Base-by-base conservation (phyloP, 768 basidiomycete species). In the Coprinopsis marcescibilis region DNA sequence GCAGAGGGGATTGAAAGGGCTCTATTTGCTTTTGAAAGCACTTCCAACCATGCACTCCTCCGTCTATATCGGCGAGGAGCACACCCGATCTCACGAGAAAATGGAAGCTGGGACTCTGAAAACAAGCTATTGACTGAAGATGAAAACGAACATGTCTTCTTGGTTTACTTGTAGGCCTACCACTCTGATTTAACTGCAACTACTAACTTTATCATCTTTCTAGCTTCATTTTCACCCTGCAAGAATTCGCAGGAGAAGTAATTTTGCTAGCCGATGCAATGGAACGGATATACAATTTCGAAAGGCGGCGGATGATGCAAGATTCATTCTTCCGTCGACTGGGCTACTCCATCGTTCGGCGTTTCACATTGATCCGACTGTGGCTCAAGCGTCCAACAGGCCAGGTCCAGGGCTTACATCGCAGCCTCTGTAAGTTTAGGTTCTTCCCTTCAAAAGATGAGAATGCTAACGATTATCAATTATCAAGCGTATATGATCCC, bases 211-310 rank as follows among this genome's bases (percentile, higher is more conserved):
- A 44, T 49, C 30, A 56, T 21, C 5, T 32, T 32, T 10, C 26
- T 3, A 96, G 93, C 69, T 97, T 95, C 65, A 86, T 96, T 53
- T 99, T 97, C 65, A 95, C 92, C 0, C 62, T 97, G 35, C 92
- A 99, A 65, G 96, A 98, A 60, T 97, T 97, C 60, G 78, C 89
- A 6, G 72, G 77, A 48, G 95, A 98, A 62, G 64, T 95, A 42
- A 71, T 85, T 25, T 81, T 80, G 15, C 78, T 98, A 10, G 76
- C 89, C 0, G 89, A 93, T 59, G 83, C 89, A 6, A 88, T 97
- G 74, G 73, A 81, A 42, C 73, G 83, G 46, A 83, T 97, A 37
- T 84, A 87, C 45, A 74, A 68, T 45, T 76, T 80, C 30, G 85
- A 90, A 59, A 72, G 78, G 45, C 69, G 72, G 20, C 65, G 67